phyloP scores from a whole-genome alignment of 495 filamentous ascomycete species.

The Halenospora varia region DNA sequence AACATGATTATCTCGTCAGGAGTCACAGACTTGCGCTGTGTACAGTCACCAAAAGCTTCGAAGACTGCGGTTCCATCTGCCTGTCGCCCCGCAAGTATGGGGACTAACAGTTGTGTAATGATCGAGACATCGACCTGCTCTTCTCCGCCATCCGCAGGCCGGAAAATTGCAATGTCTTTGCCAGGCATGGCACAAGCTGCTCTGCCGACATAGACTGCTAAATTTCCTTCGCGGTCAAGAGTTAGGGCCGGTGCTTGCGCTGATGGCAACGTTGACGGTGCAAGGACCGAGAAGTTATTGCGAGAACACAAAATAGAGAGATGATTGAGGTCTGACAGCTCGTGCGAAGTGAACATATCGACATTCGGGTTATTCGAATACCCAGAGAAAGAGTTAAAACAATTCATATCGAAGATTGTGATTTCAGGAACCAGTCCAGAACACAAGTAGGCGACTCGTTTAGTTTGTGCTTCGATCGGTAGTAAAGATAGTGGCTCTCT shows the following conservation, averaged over 20 bases:
- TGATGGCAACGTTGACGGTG: slow-evolving; percentile 25
- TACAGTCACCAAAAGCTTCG: slow-evolving; percentile 27
- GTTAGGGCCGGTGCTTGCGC: slow-evolving; percentile 28
- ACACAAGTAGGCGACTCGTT: slow-evolving; percentile 18
- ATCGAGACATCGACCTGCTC: slow-evolving; percentile 26
- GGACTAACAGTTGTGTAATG: slow-evolving; percentile 26
- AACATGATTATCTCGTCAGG: slow-evolving; percentile 33
- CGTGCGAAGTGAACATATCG: slow-evolving; percentile 15
- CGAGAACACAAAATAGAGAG: slow-evolving; percentile 24
- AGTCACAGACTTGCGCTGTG: slow-evolving; percentile 14
- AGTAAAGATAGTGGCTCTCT: slow-evolving; percentile 1
- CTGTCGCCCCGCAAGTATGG: slow-evolving; percentile 24
- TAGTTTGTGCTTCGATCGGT: slow-evolving; percentile 11
- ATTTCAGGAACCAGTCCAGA: slow-evolving; percentile 22
- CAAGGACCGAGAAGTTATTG: slow-evolving; percentile 27
- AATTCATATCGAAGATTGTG: slow-evolving; percentile 17
- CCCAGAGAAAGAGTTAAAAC: slow-evolving; percentile 6
- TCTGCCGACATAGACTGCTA: slow-evolving; percentile 31
- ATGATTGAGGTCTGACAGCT: slow-evolving; percentile 25
- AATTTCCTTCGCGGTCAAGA: slow-evolving; percentile 25
- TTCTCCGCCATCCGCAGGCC: slow-evolving; percentile 23
- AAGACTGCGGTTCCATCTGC: slow-evolving; percentile 29
- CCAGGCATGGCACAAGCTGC: slow-evolving; percentile 25
- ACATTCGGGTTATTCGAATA: slow-evolving; percentile 13
- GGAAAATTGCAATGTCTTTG: slow-evolving; percentile 28